These are phyloP conservation scores for Claviceps humidiphila DNA, from an alignment of 2,329 filamentous ascomycete species.

Conservation along the genomic window DNA sequence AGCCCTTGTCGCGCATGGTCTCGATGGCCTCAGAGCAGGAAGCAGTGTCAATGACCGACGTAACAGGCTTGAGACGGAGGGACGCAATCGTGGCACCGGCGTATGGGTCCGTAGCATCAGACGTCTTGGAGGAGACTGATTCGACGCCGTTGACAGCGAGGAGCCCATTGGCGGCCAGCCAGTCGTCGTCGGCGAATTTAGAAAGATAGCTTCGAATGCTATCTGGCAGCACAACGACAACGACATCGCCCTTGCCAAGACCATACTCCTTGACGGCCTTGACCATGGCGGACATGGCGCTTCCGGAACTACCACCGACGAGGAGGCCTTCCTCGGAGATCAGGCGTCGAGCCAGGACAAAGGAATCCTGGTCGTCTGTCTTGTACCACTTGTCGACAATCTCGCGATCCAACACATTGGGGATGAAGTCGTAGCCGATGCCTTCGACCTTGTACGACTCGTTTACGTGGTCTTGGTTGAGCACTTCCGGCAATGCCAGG, in stretches of 20 bases:
- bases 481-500: slow-evolving; percentile 61
- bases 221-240: slow-evolving; percentile 86
- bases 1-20: slow-evolving; percentile 95
- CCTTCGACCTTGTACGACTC: slow-evolving; percentile 95
- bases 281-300: slow-evolving; percentile 72
- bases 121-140: slow-evolving; percentile 25
- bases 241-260: slow-evolving; percentile 70
- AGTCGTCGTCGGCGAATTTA: slow-evolving; percentile 98
- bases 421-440: slow-evolving; percentile 97
- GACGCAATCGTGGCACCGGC: slow-evolving; percentile 65
- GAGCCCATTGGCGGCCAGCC: slow-evolving; percentile 92
- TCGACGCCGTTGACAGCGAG: slow-evolving; percentile 46
- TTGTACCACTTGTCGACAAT: slow-evolving; percentile 94
- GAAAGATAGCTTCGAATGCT: slow-evolving; percentile 95
- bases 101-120: slow-evolving; percentile 49
- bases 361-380: slow-evolving; percentile 85
- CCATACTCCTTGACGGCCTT: slow-evolving; percentile 62
- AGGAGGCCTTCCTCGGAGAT: slow-evolving; percentile 91
- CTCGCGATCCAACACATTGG: slow-evolving; percentile 74
- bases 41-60: slow-evolving; percentile 60
- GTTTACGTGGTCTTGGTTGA: slow-evolving; percentile 73
- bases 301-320: slow-evolving; percentile 86
- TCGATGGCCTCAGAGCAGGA: slow-evolving; percentile 82
- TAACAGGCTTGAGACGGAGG: slow-evolving; percentile 85
- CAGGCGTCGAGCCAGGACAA: slow-evolving; percentile 74